These are phyloP conservation scores for Nicotiana knightiana DNA, from an alignment of 257 asterid species.

Conservation along the genomic window DNA sequence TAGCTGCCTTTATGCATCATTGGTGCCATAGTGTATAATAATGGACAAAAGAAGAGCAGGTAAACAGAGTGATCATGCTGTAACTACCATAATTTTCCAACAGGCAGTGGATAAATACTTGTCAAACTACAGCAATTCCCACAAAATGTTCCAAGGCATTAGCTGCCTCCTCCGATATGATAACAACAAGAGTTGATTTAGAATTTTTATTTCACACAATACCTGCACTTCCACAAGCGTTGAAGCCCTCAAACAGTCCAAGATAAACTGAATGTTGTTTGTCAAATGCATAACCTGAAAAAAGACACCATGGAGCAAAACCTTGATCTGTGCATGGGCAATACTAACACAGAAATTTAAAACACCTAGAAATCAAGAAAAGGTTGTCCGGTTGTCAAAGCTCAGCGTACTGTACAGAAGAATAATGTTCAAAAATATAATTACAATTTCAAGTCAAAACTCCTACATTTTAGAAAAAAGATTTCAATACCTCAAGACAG, in stretches of 20 bases:
- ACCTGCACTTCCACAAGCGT: constrained; percentile 69
- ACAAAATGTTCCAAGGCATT: background rate
- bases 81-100: background rate
- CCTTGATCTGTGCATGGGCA: background rate
- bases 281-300: constrained; percentile 66
- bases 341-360: background rate
- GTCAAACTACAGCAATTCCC: background rate
- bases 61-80: background rate
- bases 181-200: background rate
- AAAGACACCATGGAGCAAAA: background rate
- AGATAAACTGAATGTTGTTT: constrained; percentile 43
- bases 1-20: background rate
- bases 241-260: constrained; percentile 60
- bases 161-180: background rate
- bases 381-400: background rate
- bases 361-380: background rate
- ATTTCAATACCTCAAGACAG: background rate
- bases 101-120: background rate
- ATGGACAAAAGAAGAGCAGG: background rate
- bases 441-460: background rate
- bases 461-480: background rate
- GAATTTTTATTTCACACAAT: constrained; percentile 2
- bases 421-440: background rate
- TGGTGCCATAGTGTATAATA: background rate
- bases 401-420: background rate